phyloP scores from a whole-genome alignment of 192 early-diverging fungal genomes.

The Backusella macrospora region DNA sequence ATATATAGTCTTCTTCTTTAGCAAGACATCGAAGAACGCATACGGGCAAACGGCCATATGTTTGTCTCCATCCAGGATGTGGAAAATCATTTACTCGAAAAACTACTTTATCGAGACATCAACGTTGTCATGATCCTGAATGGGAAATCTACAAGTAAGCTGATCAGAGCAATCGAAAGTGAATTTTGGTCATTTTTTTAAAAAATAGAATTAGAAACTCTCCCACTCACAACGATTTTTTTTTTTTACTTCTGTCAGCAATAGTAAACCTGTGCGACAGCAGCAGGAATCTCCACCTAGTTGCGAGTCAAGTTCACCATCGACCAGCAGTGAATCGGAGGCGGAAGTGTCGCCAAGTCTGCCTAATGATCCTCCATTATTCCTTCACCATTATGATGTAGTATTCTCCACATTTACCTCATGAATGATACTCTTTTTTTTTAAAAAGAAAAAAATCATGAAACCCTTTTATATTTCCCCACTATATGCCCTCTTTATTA shows the following conservation, averaged over 20 bases:
- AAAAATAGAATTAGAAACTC: background rate
- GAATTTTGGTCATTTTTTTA: background rate
- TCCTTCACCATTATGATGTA: background rate
- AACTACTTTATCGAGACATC: conserved; percentile 60
- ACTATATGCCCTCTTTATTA: background rate
- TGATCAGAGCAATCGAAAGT: background rate
- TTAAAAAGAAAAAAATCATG: background rate
- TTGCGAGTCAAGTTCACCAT: conserved; percentile 10
- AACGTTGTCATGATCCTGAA: conserved; percentile 49
- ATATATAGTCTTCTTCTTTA: conserved; percentile 61
- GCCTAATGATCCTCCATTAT: background rate
- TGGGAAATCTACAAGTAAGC: conserved; percentile 22
- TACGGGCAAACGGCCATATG: conserved; percentile 70
- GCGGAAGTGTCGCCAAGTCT: background rate
- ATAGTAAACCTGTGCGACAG: background rate
- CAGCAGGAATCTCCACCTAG: background rate
- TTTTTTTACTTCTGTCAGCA: background rate
- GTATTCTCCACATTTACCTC: background rate
- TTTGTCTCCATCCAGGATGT: conserved; percentile 65
- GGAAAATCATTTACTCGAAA: conserved; percentile 67
- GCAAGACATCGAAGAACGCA: conserved; percentile 72
- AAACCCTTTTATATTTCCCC: background rate
- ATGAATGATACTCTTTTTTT: background rate
- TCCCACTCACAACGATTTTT: background rate
- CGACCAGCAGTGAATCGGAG: conserved; percentile 5